Conservation (phyloP, 768 basidiomycete genomes). For the Pisolithus sp. region DNA sequence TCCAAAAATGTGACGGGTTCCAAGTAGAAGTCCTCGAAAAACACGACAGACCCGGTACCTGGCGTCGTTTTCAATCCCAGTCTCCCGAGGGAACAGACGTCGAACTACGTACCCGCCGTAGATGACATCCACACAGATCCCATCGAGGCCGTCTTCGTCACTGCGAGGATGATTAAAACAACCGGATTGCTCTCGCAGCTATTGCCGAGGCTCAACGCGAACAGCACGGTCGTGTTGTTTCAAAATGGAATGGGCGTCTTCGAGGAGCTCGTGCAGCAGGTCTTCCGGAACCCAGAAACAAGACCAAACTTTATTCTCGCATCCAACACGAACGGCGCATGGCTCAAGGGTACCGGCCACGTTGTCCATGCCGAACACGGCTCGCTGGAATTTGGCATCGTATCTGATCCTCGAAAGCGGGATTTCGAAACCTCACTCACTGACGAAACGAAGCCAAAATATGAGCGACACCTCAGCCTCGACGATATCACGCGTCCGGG, state of each 20-base stretch:
- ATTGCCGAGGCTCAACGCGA: slow-evolving; percentile 51
- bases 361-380: slow-evolving; percentile 71
- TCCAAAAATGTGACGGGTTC: slow-evolving; percentile 39
- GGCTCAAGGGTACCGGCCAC: slow-evolving; percentile 43
- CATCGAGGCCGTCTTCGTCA: slow-evolving; percentile 78
- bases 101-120: slow-evolving; percentile 10
- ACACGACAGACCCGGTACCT: slow-evolving; percentile 16
- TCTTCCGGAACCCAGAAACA: slow-evolving; percentile 66
- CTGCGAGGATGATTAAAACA: slow-evolving; percentile 72
- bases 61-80: slow-evolving; percentile 14
- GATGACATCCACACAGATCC: slow-evolving; percentile 15
- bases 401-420: slow-evolving; percentile 58
- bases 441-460: slow-evolving; percentile 26
- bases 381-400: slow-evolving; percentile 69
- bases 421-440: slow-evolving; percentile 55
- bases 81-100: slow-evolving; percentile 8
- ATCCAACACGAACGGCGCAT: slow-evolving; percentile 77
- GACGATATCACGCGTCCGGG: slow-evolving; percentile 43
- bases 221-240: slow-evolving; percentile 84
- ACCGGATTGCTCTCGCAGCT: slow-evolving; percentile 51
- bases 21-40: slow-evolving; percentile 42
- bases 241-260: slow-evolving; percentile 95
- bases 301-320: slow-evolving; percentile 86
- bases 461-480: slow-evolving; percentile 41
- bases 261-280: slow-evolving; percentile 57